These are phyloP conservation scores for Aspergillus hancockii DNA, from an alignment of 495 filamentous ascomycete genomes.

Conservation along the genomic window DNA sequence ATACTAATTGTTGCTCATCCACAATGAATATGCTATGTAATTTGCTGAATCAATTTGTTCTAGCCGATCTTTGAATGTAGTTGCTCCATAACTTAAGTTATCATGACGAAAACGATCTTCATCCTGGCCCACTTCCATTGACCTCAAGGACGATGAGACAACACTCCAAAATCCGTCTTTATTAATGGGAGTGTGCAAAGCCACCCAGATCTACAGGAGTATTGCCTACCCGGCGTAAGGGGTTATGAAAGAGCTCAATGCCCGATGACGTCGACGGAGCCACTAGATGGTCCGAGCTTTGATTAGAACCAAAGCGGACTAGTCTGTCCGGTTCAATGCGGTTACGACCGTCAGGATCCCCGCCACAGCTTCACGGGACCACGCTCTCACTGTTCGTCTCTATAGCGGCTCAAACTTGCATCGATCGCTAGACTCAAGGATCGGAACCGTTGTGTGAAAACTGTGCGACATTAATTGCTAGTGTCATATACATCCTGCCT, in stretches of 20 bases:
- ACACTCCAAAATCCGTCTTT: background rate
- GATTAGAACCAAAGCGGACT: constrained; percentile 8
- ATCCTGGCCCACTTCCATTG: background rate
- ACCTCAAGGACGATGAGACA: background rate
- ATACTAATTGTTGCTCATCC: background rate
- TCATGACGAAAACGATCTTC: constrained; percentile 24
- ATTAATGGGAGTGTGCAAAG: background rate
- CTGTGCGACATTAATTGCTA: background rate
- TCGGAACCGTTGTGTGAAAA: background rate
- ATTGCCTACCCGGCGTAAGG: background rate
- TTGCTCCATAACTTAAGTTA: constrained; percentile 18
- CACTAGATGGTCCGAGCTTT: constrained; percentile 11
- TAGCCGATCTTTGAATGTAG: constrained; percentile 10
- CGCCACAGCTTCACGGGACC: constrained; percentile 3
- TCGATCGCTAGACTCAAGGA: background rate
- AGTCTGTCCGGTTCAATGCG: constrained; percentile 6
- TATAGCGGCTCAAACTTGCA: background rate
- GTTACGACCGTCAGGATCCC: constrained; percentile 5
- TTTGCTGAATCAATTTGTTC: background rate
- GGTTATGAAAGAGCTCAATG: background rate
- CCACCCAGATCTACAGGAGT: background rate
- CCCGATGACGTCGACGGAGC: constrained; percentile 17
- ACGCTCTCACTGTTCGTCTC: background rate
- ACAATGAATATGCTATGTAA: background rate
- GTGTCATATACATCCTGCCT: constrained; percentile 8